Conservation (phyloP, 2,329 filamentous ascomycete genomes). For the Pseudogymnoascus sp. region DNA sequence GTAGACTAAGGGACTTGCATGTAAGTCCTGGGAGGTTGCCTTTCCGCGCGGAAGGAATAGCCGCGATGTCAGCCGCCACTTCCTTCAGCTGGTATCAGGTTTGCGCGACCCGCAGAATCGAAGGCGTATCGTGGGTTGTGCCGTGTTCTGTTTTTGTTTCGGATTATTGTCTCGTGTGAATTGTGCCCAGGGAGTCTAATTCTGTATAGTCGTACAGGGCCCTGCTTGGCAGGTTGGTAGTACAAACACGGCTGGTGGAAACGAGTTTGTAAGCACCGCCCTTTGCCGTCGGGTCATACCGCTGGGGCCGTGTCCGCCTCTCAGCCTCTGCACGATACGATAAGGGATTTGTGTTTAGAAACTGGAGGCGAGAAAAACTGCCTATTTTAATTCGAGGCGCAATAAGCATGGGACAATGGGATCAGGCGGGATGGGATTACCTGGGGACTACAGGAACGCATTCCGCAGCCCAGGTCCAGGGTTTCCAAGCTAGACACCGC, state of each 20-base stretch:
- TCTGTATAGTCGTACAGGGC: background rate
- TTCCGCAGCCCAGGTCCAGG: background rate
- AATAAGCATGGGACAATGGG: background rate
- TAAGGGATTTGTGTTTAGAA: background rate
- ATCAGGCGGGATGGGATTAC: background rate
- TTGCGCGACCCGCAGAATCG: background rate
- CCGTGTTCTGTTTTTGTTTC: constrained; percentile 6
- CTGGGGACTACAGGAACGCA: background rate
- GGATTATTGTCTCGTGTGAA: background rate
- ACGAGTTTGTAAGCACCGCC: background rate
- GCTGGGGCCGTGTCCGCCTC: background rate
- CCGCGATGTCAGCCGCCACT: background rate
- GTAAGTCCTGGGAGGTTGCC: background rate
- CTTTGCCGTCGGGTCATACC: background rate
- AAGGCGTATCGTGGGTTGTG: background rate
- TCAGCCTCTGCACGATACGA: background rate
- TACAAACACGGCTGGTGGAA: background rate
- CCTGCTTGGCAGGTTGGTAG: background rate
- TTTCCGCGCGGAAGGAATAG: background rate
- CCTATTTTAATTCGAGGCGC: background rate
- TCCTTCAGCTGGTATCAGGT: background rate
- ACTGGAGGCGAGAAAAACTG: background rate
- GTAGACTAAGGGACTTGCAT: background rate
- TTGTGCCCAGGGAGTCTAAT: background rate
- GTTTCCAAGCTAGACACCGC: background rate